Evolutionary conservation across 345 rosid genomes (phyloP).

Genomic region (Noccaea caerulescens): DNA sequence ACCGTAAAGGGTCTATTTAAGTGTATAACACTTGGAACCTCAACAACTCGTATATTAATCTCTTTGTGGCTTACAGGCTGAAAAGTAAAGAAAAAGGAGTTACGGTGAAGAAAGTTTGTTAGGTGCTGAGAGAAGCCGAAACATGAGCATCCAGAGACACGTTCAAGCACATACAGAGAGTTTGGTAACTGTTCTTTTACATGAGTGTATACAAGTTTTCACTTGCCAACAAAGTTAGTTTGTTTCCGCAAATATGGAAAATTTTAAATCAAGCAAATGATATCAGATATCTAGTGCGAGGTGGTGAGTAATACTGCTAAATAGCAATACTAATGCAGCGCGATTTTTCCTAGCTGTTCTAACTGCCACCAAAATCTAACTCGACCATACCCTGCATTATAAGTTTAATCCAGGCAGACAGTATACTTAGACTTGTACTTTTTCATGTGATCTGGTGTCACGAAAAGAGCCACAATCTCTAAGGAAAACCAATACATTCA

Average conservation of each 20-base stretch:
- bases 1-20: conserved; percentile 78
- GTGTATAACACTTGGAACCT: conserved; percentile 63
- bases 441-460: background rate
- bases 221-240: conserved; percentile 4
- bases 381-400: conserved; percentile 18
- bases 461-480: background rate
- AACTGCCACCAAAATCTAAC: conserved; percentile 24
- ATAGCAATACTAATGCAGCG: background rate
- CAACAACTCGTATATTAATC: conserved; percentile 66
- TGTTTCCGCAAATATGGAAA: background rate
- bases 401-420: background rate
- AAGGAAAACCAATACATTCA: conserved; percentile 17
- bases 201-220: background rate
- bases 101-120: conserved; percentile 3
- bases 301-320: conserved; percentile 26
- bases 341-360: conserved; percentile 30
- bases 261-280: background rate
- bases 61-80: conserved; percentile 76
- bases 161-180: conserved; percentile 15
- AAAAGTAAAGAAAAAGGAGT: background rate
- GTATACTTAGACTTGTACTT: conserved; percentile 7
- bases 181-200: background rate
- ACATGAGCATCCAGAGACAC: conserved; percentile 27
- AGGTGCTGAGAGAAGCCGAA: conserved; percentile 1
- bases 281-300: conserved; percentile 18